Evolutionary conservation across 1,284 basidiomycete genomes (phyloP).

Genomic region (Cutaneotrichosporon dermatis): DNA sequence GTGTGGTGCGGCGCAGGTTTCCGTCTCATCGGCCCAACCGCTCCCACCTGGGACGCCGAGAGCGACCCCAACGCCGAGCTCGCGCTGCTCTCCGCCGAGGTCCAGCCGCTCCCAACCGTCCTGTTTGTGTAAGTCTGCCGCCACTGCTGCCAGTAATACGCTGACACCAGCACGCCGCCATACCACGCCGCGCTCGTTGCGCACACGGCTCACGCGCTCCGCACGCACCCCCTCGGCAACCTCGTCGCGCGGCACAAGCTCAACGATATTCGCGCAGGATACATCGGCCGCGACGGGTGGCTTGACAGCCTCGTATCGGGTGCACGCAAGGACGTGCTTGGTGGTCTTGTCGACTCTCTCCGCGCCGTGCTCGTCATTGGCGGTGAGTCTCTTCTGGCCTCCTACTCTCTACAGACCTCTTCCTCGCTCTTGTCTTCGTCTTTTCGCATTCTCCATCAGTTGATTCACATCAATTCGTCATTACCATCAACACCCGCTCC

Average conservation of each 20-base stretch:
- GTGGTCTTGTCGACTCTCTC: conserved; percentile 23
- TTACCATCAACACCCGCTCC: too few species aligned
- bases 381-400: background rate
- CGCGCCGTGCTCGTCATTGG: conserved; percentile 4
- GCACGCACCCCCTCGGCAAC: conserved; percentile 23
- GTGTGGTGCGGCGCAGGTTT: conserved; percentile 44
- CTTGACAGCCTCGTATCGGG: conserved; percentile 33
- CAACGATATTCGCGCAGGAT: conserved; percentile 30
- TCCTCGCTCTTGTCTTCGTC: too few species aligned
- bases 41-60: conserved; percentile 7
- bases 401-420: background rate
- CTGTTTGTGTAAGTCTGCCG: conserved; percentile 37
- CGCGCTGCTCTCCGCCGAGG: conserved; percentile 15
- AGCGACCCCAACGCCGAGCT: conserved; percentile 28
- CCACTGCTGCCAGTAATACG: background rate
- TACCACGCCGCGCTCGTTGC: conserved; percentile 2
- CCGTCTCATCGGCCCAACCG: conserved; percentile 33
- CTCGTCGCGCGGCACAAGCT: conserved; percentile 37
- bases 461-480: too few species aligned
- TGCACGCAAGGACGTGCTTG: conserved; percentile 29
- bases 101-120: conserved; percentile 33
- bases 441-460: too few species aligned
- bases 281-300: conserved; percentile 29
- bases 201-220: background rate
- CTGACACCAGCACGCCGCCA: background rate